phyloP scores from a whole-genome alignment of 306 rosid genomes.

The Quercus robur region DNA sequence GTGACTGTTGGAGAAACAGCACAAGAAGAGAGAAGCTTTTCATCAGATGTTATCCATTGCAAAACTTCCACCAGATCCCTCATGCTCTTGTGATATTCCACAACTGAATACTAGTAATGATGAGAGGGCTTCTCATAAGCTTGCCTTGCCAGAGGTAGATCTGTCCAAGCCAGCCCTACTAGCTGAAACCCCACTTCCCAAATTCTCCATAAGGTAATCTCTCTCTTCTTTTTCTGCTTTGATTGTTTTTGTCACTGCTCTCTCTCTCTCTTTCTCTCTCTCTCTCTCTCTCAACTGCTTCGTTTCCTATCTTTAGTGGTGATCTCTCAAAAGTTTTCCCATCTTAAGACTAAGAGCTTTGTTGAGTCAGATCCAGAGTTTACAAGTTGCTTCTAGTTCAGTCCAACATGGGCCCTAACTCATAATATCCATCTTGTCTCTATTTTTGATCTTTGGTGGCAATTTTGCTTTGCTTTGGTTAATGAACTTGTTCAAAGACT shows the following conservation, averaged over 20 bases:
- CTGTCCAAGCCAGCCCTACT: constrained; percentile 32
- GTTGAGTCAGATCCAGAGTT: constrained; percentile 35
- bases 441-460: constrained; percentile 25
- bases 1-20: constrained; percentile 49
- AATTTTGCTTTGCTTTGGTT: constrained; percentile 22
- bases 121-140: constrained; percentile 32
- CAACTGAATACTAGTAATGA: constrained; percentile 23
- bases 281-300: background rate
- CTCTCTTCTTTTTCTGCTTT: background rate
- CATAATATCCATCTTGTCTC: constrained; percentile 29
- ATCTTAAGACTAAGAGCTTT: constrained; percentile 11
- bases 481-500: constrained; percentile 22
- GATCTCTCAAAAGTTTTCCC: constrained; percentile 17
- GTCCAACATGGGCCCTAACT: constrained; percentile 35
- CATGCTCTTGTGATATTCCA: constrained; percentile 20
- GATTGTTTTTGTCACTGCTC: background rate
- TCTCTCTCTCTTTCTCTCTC: background rate
- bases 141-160: constrained; percentile 35
- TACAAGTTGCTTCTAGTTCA: constrained; percentile 29
- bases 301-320: background rate
- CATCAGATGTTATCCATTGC: constrained; percentile 73
- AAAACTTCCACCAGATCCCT: constrained; percentile 54
- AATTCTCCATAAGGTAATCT: constrained; percentile 54
- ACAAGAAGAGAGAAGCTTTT: constrained; percentile 48
- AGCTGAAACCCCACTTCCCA: constrained; percentile 28